phyloP scores from a whole-genome alignment of 2,329 filamentous ascomycete species.

The Aspergillus sp. region DNA sequence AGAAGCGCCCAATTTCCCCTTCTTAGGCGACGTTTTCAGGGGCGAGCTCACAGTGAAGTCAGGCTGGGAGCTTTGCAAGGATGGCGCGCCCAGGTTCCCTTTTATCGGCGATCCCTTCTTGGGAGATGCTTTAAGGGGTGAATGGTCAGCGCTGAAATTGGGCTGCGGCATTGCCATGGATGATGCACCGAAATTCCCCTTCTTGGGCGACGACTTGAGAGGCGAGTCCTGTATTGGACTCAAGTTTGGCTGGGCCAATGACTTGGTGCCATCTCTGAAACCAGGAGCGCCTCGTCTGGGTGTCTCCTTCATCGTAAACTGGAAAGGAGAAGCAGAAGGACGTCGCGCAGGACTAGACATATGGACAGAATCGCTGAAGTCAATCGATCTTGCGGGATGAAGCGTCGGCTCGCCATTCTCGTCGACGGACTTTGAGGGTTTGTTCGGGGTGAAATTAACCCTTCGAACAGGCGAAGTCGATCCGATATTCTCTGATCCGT shows the following conservation, averaged over 20 bases:
- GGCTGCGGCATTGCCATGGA: constrained; percentile 8
- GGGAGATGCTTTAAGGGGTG: constrained; percentile 14
- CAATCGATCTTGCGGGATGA: constrained; percentile 18
- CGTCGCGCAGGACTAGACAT: constrained; percentile 38
- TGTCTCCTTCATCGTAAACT: constrained; percentile 33
- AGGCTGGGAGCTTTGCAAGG: constrained; percentile 6
- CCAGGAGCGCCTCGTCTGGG: constrained; percentile 26
- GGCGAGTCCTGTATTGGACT: constrained; percentile 27
- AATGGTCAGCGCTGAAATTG: constrained; percentile 11
- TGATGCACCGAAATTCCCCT: constrained; percentile 17
- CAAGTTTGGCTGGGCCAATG: constrained; percentile 14
- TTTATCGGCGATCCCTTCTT: constrained; percentile 32
- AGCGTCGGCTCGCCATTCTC: constrained; percentile 25
- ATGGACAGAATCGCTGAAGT: constrained; percentile 24
- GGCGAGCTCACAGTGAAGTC: constrained; percentile 13
- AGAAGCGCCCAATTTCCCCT: constrained; percentile 24
- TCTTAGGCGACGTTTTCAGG: constrained; percentile 14
- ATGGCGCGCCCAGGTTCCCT: constrained; percentile 13
- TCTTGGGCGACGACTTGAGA: constrained; percentile 37
- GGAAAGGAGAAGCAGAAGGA: constrained; percentile 36
- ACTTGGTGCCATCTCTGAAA: constrained; percentile 13
- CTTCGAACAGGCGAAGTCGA: constrained; percentile 25
- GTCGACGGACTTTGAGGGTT: constrained; percentile 17
- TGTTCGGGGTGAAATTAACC: constrained; percentile 22
- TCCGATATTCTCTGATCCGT: constrained; percentile 17